Base-by-base conservation (phyloP, 2,329 filamentous ascomycete species). In the Ophiostoma sp. region DNA sequence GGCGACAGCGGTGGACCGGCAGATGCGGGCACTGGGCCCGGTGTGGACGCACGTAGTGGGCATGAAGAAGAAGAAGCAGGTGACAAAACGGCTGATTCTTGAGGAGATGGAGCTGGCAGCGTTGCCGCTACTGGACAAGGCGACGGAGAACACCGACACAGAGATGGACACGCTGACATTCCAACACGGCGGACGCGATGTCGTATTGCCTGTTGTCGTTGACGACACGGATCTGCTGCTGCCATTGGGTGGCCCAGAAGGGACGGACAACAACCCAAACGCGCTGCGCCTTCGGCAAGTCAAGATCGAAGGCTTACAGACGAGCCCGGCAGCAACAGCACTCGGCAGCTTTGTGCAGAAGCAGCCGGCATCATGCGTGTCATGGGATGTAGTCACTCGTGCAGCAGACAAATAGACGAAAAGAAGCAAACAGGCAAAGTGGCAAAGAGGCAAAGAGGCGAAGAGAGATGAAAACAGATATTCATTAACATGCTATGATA, bases 11-110 rank as follows among this genome's bases (percentile, higher is more conserved):
- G 82, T 93, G 16, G 75, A 79, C 5, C 80, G 83, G 5, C 82
- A 85, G 5, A 79, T 85, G 66, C 81, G 83, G 8, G 87, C 89
- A 0, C 79, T 94, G 14, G 88, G 87, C 0, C 79, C 85, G 4
- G 76, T 91, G 5, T 96, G 91, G 91, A 89, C 80, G 67, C 74
- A 73, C 62, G 74, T 76, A 0, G 64, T 16, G 42, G n/a, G 6
- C 14, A 14, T 18, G 38, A n/a, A 42, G 8, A 63, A 44, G 62
- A 36, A 44, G 42, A 55, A 40, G 14, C 42, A 8, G 0, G n/a
- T 36, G 1, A 47, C 40, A 47, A 11, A 76, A 71, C 76, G 81
- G 36, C 71, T 82, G 9, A 78, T 84, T 55, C 70, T 84, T 5
- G 75, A 77, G 38, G 75, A 78, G 12, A 71, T 76, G 0, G 12